phyloP scores from a whole-genome alignment of 306 rosid genomes.

The Quercus gilva region DNA sequence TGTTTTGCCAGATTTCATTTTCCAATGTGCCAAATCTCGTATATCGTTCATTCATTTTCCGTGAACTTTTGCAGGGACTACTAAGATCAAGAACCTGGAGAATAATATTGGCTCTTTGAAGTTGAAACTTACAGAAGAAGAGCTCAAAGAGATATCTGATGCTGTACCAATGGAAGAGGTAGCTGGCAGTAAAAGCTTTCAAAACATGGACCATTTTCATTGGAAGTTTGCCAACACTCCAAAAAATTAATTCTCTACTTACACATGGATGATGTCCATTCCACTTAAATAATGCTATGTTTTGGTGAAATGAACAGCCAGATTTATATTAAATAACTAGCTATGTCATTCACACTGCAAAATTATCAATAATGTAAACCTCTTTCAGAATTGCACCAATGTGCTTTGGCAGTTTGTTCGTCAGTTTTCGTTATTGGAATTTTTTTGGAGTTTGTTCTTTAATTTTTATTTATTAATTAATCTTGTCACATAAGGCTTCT shows the following conservation, averaged over 20 bases:
- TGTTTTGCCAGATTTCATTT: no score
- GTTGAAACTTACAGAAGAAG: constrained; percentile 45
- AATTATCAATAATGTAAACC: no score
- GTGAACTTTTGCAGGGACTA: constrained; percentile 40
- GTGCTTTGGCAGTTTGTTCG: background rate
- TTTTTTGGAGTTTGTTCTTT: no score
- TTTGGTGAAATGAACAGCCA: background rate
- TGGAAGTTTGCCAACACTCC: constrained; percentile 60
- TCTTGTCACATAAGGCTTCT: no score
- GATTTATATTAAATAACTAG: background rate
- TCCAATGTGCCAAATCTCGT: no score
- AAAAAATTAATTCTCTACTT: constrained; percentile 14
- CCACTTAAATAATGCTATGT: background rate
- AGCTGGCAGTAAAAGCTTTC: constrained; percentile 37
- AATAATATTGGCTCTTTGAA: constrained; percentile 49
- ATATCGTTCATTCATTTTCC: background rate
- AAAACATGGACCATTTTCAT: background rate
- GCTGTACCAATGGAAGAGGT: constrained; percentile 47
- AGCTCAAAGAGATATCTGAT: constrained; percentile 41
- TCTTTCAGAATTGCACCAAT: background rate
- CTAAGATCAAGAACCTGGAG: constrained; percentile 61
- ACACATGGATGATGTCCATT: background rate
- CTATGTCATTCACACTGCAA: no score
- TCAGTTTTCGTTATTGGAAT: background rate
- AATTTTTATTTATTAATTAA: no score